A percentile compares a stretch with the other conserved stretches of the same genome.
Conservation (phyloP, 306 rosid genomes). For the Rosa multiflora region DNA sequence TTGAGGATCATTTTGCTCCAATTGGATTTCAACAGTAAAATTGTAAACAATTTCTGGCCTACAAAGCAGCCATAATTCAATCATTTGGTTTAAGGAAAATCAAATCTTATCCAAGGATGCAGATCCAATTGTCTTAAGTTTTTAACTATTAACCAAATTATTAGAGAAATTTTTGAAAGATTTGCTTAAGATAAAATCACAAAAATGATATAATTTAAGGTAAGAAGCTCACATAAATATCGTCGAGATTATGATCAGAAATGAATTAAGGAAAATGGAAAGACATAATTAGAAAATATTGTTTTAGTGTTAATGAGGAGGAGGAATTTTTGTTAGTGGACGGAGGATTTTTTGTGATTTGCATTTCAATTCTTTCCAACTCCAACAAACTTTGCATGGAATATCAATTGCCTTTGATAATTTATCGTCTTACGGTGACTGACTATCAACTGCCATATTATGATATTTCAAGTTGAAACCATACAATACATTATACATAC, state of each 20-base stretch:
- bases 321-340: too few relatives aligned
- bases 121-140: background rate
- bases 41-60: background rate
- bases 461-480: background rate
- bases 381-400: background rate
- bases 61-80: background rate
- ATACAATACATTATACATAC: background rate
- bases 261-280: background rate
- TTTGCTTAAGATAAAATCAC: background rate
- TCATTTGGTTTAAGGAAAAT: background rate
- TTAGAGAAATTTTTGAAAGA: background rate
- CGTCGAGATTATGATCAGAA: background rate
- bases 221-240: background rate
- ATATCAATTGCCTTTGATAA: background rate
- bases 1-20: background rate
- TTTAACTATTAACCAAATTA: background rate
- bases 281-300: background rate
- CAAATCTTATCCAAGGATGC: background rate
- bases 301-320: background rate
- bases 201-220: background rate
- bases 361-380: background rate
- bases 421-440: background rate
- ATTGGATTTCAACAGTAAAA: background rate
- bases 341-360: background rate
- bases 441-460: too few relatives aligned